Conservation (phyloP, 2,329 filamentous ascomycete species). For the Taxawa tesnikishii region DNA sequence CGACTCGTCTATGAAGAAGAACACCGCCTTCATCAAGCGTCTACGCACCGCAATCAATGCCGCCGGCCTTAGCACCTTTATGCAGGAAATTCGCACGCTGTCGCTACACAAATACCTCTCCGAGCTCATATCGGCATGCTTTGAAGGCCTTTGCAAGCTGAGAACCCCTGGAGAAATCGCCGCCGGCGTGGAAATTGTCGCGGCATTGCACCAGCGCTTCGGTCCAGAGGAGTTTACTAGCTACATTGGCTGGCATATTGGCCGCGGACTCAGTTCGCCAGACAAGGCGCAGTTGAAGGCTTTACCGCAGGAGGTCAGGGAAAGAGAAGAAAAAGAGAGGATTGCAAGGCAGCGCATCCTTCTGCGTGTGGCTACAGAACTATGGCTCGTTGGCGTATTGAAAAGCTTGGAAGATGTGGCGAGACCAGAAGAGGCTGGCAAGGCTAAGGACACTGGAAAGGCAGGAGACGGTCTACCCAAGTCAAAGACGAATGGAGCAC, state of each 20-base stretch:
- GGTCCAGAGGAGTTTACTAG: conserved; percentile 82
- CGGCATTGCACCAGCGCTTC: conserved; percentile 91
- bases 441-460: conserved; percentile 44
- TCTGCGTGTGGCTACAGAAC: conserved; percentile 79
- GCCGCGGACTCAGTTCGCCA: conserved; percentile 79
- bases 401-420: conserved; percentile 64
- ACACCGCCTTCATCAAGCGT: conserved; percentile 95
- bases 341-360: conserved; percentile 75
- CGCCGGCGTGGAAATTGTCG: conserved; percentile 82
- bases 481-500: conserved; percentile 43
- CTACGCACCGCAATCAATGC: conserved; percentile 79
- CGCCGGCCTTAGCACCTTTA: conserved; percentile 67
- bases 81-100: conserved; percentile 79
- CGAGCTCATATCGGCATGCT: conserved; percentile 91
- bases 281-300: conserved; percentile 75
- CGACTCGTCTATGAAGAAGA: conserved; percentile 94
- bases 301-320: conserved; percentile 67
- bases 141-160: conserved; percentile 83
- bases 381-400: conserved; percentile 87
- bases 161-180: conserved; percentile 88
- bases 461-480: conserved; percentile 47
- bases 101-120: conserved; percentile 95
- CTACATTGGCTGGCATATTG: conserved; percentile 83
- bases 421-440: conserved; percentile 51
- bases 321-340: conserved; percentile 93